These are phyloP conservation scores for Podospora bellae-mahoneyi DNA, from an alignment of 495 filamentous ascomycete species.

Conservation along the genomic window DNA sequence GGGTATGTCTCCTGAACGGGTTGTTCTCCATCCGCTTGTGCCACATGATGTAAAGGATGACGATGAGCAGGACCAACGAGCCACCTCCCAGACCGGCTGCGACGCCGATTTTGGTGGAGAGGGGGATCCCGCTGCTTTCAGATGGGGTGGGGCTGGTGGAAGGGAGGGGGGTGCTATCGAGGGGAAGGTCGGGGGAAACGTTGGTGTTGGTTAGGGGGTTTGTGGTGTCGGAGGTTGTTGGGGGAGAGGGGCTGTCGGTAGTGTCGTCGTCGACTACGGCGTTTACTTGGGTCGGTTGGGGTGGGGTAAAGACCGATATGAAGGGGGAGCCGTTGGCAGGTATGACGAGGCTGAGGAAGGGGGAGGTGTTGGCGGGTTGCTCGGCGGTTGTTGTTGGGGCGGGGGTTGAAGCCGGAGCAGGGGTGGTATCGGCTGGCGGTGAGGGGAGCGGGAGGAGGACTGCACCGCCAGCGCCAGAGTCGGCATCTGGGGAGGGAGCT, in stretches of 20 bases:
- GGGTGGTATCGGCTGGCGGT: too few relatives aligned
- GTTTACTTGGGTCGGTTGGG: conserved; percentile 14
- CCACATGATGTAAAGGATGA: conserved; percentile 18
- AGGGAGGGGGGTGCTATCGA: not conserved
- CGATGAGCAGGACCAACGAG: conserved; percentile 9
- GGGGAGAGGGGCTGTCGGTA: not conserved
- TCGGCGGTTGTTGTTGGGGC: not conserved
- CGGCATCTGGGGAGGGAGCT: not conserved
- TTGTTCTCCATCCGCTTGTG: conserved; percentile 20
- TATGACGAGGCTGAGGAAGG: conserved; percentile 12
- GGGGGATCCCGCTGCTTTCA: conserved; percentile 7
- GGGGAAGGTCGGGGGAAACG: not conserved
- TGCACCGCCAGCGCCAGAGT: not conserved
- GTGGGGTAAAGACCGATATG: conserved; percentile 24
- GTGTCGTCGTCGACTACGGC: conserved; percentile 1
- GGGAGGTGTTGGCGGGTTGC: not conserved
- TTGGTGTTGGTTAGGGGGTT: not conserved
- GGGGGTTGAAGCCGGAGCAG: not conserved
- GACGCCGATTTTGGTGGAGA: conserved; percentile 25
- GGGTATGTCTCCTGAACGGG: not conserved
- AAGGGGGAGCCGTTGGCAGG: conserved; percentile 14
- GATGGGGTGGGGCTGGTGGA: not conserved
- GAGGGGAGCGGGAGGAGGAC: not conserved
- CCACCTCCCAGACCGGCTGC: conserved; percentile 24
- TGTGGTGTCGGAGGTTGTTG: not conserved